Evolutionary conservation across 495 filamentous ascomycete genomes (phyloP).

Genomic region (Articulospora tetracladia): DNA sequence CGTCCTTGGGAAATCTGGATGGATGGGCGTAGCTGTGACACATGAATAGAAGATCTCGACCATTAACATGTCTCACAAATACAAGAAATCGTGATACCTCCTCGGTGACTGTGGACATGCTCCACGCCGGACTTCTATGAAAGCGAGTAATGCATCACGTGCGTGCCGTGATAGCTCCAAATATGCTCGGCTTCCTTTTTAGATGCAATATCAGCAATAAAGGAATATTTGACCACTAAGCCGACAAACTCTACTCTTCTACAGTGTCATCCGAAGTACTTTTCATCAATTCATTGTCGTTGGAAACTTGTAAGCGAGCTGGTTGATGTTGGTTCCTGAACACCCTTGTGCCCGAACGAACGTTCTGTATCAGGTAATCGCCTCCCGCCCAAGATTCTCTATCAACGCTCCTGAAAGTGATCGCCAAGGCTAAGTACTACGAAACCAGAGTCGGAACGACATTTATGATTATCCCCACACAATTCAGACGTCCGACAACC

Average conservation of each 20-base stretch:
- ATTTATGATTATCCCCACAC: background rate
- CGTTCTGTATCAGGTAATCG: conserved; percentile 13
- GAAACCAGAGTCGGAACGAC: background rate
- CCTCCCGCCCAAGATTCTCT: conserved; percentile 8
- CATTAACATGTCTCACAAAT: background rate
- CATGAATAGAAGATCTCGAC: background rate
- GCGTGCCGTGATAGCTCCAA: too few relatives aligned
- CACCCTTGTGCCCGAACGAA: conserved; percentile 11
- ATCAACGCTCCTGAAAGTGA: conserved; percentile 1
- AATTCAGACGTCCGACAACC: background rate
- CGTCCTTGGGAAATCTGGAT: background rate
- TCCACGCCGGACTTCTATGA: too few relatives aligned
- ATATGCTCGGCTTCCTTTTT: too few relatives aligned
- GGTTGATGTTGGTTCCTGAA: background rate
- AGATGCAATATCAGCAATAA: too few relatives aligned
- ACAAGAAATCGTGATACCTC: background rate
- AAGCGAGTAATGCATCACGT: too few relatives aligned
- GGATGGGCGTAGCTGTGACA: background rate
- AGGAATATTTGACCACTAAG: background rate
- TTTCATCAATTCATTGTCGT: background rate
- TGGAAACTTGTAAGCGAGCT: background rate
- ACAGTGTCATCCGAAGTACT: background rate
- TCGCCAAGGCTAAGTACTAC: background rate
- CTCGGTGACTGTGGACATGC: too few relatives aligned
- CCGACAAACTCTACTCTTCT: background rate